Evolutionary conservation across 176 grass and related monocot species (phyloP).

Genomic region (Chrysopogon serrulatus): DNA sequence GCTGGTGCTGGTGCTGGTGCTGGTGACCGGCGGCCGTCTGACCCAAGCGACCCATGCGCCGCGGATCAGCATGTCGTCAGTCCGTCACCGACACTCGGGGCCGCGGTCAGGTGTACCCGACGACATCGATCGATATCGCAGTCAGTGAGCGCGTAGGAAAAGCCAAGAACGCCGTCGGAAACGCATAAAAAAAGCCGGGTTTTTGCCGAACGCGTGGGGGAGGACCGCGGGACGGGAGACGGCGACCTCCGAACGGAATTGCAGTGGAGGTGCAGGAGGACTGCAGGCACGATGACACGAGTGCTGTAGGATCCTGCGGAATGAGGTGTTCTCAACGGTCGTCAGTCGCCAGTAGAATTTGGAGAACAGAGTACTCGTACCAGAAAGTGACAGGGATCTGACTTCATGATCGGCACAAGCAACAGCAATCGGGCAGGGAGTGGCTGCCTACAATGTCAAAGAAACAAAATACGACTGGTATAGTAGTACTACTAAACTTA

Average conservation of each 20-base stretch:
- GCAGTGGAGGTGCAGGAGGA: neutral
- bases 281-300: neutral
- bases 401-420: neutral
- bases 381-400: neutral
- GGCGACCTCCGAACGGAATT: neutral
- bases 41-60: too few relatives aligned
- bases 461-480: too few relatives aligned
- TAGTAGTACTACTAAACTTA: too few relatives aligned
- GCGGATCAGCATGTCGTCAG: neutral
- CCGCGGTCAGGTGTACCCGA: slow-evolving; percentile 23
- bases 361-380: neutral
- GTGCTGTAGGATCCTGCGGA: neutral
- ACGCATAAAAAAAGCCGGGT: neutral
- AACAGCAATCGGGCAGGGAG: neutral
- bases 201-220: neutral
- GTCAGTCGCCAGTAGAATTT: neutral
- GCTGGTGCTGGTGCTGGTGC: too few relatives aligned
- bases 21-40: too few relatives aligned
- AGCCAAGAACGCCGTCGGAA: neutral
- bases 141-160: slow-evolving; percentile 10
- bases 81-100: slow-evolving; percentile 27
- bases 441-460: neutral
- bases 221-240: neutral
- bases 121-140: neutral
- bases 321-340: neutral